phyloP scores from a whole-genome alignment of 2,329 filamentous ascomycete genomes.

The Drechslerella stenobrocha region DNA sequence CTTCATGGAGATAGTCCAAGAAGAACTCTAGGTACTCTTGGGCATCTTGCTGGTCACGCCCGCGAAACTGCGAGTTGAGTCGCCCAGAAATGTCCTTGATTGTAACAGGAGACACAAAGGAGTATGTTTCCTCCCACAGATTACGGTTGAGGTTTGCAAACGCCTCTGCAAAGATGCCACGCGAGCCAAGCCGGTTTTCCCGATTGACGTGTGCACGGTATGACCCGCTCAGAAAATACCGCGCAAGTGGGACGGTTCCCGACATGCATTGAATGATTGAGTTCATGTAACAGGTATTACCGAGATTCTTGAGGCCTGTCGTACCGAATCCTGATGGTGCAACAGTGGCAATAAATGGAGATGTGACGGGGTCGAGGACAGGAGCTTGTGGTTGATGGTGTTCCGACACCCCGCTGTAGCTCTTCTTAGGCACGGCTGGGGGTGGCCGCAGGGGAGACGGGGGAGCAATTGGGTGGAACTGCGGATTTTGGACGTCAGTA shows the following conservation, averaged over 20 bases:
- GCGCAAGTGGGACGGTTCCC: slow-evolving; percentile 87
- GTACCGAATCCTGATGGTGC: slow-evolving; percentile 71
- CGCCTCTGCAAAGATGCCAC: slow-evolving; percentile 60
- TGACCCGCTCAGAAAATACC: slow-evolving; percentile 79
- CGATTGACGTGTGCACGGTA: slow-evolving; percentile 82
- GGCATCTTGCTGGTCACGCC: slow-evolving; percentile 80
- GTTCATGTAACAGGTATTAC: slow-evolving; percentile 99
- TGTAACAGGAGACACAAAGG: slow-evolving; percentile 52
- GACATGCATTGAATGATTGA: slow-evolving; percentile 95
- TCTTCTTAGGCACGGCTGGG: slow-evolving; percentile 64
- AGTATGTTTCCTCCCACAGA: slow-evolving; percentile 51
- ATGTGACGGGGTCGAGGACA: slow-evolving; percentile 69
- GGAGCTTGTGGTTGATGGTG: slow-evolving; percentile 73
- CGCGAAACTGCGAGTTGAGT: slow-evolving; percentile 70
- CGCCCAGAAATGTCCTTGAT: slow-evolving; percentile 65
- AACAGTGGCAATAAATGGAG: slow-evolving; percentile 66
- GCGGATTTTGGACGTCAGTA: slow-evolving; percentile 52
- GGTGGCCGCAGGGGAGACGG: slow-evolving; percentile 58
- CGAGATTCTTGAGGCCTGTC: slow-evolving; percentile 78
- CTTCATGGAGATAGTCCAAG: slow-evolving; percentile 78
- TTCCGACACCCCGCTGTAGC: slow-evolving; percentile 79
- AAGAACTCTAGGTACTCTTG: slow-evolving; percentile 87
- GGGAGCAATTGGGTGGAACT: slow-evolving; percentile 53
- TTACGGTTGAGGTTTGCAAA: slow-evolving; percentile 60
- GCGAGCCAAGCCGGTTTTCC: slow-evolving; percentile 73